These are phyloP conservation scores for Chalaropsis ovoidea DNA, from an alignment of 2,329 filamentous ascomycete genomes.

Conservation along the genomic window DNA sequence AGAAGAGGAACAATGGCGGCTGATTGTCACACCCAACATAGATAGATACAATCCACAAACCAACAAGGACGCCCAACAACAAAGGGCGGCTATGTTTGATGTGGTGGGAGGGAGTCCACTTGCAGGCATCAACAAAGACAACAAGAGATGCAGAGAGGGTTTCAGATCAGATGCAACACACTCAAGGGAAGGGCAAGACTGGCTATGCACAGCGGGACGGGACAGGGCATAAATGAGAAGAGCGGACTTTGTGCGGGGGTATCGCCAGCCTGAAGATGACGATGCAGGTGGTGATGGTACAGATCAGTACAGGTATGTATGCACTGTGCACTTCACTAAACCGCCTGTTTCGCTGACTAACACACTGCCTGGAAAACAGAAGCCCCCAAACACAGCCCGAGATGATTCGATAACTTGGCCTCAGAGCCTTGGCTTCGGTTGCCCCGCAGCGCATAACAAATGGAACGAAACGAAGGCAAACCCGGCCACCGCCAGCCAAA, in stretches of 20 bases:
- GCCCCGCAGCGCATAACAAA: conserved; percentile 7
- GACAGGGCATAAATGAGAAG: conserved; percentile 2
- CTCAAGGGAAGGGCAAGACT: not conserved
- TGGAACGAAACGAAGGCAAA: not conserved
- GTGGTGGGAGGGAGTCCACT: not conserved
- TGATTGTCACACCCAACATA: not conserved
- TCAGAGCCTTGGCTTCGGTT: not conserved
- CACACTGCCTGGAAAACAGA: not conserved
- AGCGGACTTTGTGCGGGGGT: not conserved
- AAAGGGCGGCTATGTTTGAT: not conserved
- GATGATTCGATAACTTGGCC: not conserved
- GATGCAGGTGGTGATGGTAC: not conserved
- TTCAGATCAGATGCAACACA: not conserved
- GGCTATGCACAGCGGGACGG: not conserved
- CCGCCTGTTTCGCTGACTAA: too few relatives aligned
- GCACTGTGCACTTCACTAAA: too few relatives aligned
- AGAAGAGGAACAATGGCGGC: not conserved
- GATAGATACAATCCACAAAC: not conserved
- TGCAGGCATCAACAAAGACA: not conserved
- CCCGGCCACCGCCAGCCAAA: not conserved
- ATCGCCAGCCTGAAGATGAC: not conserved
- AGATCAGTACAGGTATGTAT: too few relatives aligned
- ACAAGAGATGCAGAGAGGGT: not conserved
- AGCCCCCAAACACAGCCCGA: not conserved
- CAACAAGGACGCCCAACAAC: not conserved